A percentile compares a stretch with the other conserved stretches of the same genome.
These are phyloP conservation scores for Salix dunnii DNA, from an alignment of 345 rosid species.

Conservation along the genomic window DNA sequence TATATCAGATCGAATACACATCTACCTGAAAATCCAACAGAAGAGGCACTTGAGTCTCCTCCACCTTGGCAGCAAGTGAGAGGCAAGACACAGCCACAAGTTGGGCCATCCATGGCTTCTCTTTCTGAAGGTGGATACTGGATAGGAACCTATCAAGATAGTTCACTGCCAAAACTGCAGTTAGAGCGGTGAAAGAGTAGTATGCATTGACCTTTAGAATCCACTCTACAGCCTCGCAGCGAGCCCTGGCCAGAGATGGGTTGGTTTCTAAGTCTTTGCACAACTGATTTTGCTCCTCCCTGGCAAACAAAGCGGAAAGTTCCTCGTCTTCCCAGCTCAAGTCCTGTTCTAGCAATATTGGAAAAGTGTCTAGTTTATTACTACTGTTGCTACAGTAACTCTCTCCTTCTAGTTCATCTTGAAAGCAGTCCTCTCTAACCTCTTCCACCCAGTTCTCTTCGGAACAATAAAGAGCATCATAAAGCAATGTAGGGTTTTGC, in stretches of 20 bases:
- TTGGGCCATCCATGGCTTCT: conserved; percentile 91
- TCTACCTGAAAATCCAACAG: conserved; percentile 80
- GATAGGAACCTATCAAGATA: conserved; percentile 80
- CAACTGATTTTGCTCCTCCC: conserved; percentile 40
- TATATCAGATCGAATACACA: neutral
- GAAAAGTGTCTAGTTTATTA: conserved; percentile 10
- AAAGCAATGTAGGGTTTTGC: conserved; percentile 23
- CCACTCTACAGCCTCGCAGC: conserved; percentile 72
- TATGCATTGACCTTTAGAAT: conserved; percentile 61
- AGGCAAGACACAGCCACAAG: conserved; percentile 83
- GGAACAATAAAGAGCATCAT: conserved; percentile 53
- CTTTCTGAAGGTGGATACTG: conserved; percentile 43
- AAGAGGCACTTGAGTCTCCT: conserved; percentile 81
- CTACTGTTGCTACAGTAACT: neutral
- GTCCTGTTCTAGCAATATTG: conserved; percentile 46
- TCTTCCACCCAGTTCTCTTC: conserved; percentile 56
- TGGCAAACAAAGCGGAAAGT: conserved; percentile 40
- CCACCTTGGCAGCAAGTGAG: conserved; percentile 91
- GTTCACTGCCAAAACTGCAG: conserved; percentile 71
- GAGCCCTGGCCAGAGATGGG: conserved; percentile 35
- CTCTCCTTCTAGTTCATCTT: neutral
- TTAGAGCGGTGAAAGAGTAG: conserved; percentile 62
- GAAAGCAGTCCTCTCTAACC: conserved; percentile 12
- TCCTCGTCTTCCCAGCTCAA: conserved; percentile 77
- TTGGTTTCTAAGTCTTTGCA: conserved; percentile 19